Evolutionary conservation across 1,284 basidiomycete genomes (phyloP).

Genomic region (Heliocybe sulcata): DNA sequence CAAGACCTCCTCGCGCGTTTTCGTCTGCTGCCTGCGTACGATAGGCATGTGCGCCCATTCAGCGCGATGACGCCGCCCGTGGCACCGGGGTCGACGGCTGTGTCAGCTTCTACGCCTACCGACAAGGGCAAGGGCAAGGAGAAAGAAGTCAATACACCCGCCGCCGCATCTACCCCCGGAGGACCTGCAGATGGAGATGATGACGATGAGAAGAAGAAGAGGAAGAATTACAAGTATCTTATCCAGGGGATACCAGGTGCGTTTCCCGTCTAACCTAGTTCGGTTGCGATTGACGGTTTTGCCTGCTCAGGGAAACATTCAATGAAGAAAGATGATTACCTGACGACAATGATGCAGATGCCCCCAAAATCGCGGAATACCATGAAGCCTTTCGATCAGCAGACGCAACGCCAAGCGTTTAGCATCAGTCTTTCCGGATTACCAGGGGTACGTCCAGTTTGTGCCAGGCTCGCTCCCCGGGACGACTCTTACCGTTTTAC

Average conservation of each 20-base stretch:
- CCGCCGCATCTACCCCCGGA: constrained; percentile 30
- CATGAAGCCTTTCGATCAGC: constrained; percentile 58
- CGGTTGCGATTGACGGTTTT: constrained; percentile 5
- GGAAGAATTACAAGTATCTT: constrained; percentile 72
- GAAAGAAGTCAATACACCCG: constrained; percentile 25
- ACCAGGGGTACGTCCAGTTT: constrained; percentile 55
- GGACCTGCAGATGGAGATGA: constrained; percentile 41
- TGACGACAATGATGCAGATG: constrained; percentile 54
- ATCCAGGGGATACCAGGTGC: constrained; percentile 70
- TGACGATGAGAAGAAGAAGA: constrained; percentile 57
- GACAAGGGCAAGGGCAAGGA: constrained; percentile 65
- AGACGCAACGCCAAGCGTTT: constrained; percentile 67
- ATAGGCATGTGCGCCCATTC: constrained; percentile 64
- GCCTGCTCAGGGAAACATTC: constrained; percentile 59
- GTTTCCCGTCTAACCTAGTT: constrained; percentile 17
- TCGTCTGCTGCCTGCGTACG: constrained; percentile 58
- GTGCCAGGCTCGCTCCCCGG: constrained; percentile 7
- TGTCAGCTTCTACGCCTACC: constrained; percentile 15
- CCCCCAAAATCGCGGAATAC: constrained; percentile 66
- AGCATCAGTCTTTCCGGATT: constrained; percentile 64
- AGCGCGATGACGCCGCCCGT: constrained; percentile 15
- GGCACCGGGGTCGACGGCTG: constrained; percentile 15
- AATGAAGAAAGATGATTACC: constrained; percentile 73
- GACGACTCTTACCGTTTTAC: constrained; percentile 12
- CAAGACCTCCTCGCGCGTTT: constrained; percentile 70